These are phyloP conservation scores for Hymenoscyphus occultus DNA, from an alignment of 2,329 filamentous ascomycete species.

Conservation along the genomic window DNA sequence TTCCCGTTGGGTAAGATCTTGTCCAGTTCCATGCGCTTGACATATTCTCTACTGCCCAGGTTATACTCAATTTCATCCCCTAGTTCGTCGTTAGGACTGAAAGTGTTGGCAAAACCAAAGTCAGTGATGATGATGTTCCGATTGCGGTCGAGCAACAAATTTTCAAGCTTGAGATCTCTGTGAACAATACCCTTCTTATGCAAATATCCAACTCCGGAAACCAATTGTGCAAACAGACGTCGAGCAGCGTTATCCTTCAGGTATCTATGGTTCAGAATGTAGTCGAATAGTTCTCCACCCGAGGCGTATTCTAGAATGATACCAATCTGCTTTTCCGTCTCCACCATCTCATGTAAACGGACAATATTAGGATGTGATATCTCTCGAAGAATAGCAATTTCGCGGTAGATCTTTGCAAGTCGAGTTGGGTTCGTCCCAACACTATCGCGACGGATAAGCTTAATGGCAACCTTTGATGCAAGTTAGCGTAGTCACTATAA, in stretches of 20 bases:
- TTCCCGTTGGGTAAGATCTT: constrained; percentile 70
- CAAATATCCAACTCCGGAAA: constrained; percentile 94
- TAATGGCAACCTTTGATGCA: constrained; percentile 81
- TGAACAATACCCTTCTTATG: constrained; percentile 99
- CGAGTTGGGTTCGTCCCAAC: constrained; percentile 85
- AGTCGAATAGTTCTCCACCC: constrained; percentile 95
- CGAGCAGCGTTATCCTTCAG: constrained; percentile 90
- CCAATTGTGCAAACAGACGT: constrained; percentile 87
- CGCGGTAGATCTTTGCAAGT: constrained; percentile 93
- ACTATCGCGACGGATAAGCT: constrained; percentile 89
- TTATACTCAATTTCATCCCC: constrained; percentile 87
- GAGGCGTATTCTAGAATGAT: constrained; percentile 99
- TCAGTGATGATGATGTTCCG: constrained; percentile 99
- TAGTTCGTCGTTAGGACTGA: constrained; percentile 84
- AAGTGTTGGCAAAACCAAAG: constrained; percentile 98
- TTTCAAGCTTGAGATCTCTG: constrained; percentile 94
- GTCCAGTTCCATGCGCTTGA: constrained; percentile 84
- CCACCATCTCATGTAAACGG: constrained; percentile 94
- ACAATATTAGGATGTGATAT: constrained; percentile 97
- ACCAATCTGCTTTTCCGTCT: constrained; percentile 94
- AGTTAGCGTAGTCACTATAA: background rate
- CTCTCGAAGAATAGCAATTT: constrained; percentile 85
- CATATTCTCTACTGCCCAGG: constrained; percentile 80
- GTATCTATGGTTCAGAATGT: constrained; percentile 95
- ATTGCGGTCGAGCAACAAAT: constrained; percentile 89